phyloP scores from a whole-genome alignment of 495 filamentous ascomycete genomes.

The Astrocystis sublimbata region DNA sequence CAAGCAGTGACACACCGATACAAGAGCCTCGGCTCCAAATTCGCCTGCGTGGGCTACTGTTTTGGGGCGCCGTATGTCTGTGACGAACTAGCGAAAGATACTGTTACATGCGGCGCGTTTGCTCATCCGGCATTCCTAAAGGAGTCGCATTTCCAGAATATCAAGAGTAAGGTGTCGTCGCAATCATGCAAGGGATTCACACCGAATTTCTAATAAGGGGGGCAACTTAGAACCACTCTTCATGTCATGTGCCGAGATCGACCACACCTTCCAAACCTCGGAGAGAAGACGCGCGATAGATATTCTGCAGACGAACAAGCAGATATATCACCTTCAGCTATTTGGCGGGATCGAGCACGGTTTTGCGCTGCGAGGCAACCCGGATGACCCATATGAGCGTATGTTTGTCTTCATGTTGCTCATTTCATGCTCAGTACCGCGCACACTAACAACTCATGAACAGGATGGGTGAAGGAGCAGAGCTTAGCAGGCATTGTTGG shows the following conservation, averaged over 20 bases:
- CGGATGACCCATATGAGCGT: slow-evolving; percentile 43
- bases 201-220: neutral
- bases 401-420: slow-evolving; percentile 7
- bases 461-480: slow-evolving; percentile 42
- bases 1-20: slow-evolving; percentile 33
- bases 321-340: slow-evolving; percentile 63
- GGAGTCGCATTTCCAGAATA: slow-evolving; percentile 37
- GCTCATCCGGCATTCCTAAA: slow-evolving; percentile 43
- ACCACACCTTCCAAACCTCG: slow-evolving; percentile 59
- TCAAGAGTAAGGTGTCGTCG: slow-evolving; percentile 24
- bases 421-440: neutral
- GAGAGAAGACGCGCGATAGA: slow-evolving; percentile 61
- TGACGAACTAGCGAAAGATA: slow-evolving; percentile 27
- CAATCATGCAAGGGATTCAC: neutral
- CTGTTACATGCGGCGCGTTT: slow-evolving; percentile 39
- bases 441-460: neutral
- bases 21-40: slow-evolving; percentile 33
- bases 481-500: slow-evolving; percentile 35
- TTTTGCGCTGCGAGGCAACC: slow-evolving; percentile 62
- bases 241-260: slow-evolving; percentile 50
- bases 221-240: slow-evolving; percentile 25
- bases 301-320: slow-evolving; percentile 54
- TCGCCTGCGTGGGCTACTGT: slow-evolving; percentile 44
- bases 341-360: slow-evolving; percentile 65
- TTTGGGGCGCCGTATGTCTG: slow-evolving; percentile 47